A percentile compares a stretch with the other conserved stretches of the same genome.
Conservation (phyloP, 2,329 filamentous ascomycete species). For the Colletotrichum sp. region DNA sequence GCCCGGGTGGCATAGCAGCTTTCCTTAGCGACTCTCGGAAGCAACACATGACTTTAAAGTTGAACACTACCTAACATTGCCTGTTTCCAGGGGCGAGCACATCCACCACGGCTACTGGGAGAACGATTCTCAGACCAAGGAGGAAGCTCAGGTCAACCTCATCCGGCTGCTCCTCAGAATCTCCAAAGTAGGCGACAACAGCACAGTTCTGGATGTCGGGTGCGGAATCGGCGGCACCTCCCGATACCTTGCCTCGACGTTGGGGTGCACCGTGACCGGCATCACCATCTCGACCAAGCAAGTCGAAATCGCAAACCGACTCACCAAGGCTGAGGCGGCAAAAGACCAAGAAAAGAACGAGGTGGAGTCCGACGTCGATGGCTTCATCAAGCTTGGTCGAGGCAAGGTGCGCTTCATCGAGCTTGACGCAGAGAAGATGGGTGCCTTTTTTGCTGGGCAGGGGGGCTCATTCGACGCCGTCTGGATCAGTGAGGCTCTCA, state of each 20-base stretch:
- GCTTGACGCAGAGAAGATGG: slow-evolving; percentile 67
- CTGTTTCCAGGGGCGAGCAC: slow-evolving; percentile 58
- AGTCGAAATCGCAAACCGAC: slow-evolving; percentile 61
- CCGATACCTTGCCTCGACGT: slow-evolving; percentile 57
- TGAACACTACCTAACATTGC: neutral
- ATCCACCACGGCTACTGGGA: slow-evolving; percentile 69
- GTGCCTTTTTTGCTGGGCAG: slow-evolving; percentile 49
- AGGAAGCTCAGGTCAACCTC: slow-evolving; percentile 61
- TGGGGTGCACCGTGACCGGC: slow-evolving; percentile 60
- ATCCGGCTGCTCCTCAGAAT: slow-evolving; percentile 58
- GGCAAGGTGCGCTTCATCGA: slow-evolving; percentile 61
- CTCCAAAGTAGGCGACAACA: slow-evolving; percentile 33
- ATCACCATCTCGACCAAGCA: slow-evolving; percentile 66
- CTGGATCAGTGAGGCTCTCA: slow-evolving; percentile 68
- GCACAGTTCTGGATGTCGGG: slow-evolving; percentile 59
- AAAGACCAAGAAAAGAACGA: slow-evolving; percentile 7
- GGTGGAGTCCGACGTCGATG: slow-evolving; percentile 29
- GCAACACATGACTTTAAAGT: neutral
- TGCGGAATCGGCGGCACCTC: slow-evolving; percentile 67
- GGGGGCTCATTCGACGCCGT: slow-evolving; percentile 56
- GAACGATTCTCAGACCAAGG: slow-evolving; percentile 56
- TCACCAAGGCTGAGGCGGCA: slow-evolving; percentile 44
- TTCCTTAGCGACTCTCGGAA: neutral
- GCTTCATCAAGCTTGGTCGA: slow-evolving; percentile 42
- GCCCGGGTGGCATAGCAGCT: neutral